phyloP scores from a whole-genome alignment of 495 filamentous ascomycete species.

The Podospora pseudocomata region DNA sequence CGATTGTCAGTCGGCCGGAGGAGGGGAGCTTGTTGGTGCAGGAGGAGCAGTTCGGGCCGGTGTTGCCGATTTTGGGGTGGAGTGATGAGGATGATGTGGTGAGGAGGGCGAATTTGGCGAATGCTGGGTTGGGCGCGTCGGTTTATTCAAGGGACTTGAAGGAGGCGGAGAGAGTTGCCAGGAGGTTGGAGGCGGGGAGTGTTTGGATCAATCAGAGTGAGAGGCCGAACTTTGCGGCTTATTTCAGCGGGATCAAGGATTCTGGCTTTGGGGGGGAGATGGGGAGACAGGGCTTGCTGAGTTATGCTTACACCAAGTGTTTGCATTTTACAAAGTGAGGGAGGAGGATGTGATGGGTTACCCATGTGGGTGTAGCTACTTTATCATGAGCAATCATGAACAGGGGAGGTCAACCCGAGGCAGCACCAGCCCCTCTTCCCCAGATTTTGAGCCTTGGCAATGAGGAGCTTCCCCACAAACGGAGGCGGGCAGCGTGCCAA shows the following conservation, averaged over 20 bases:
- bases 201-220: slow-evolving; percentile 59
- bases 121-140: slow-evolving; percentile 55
- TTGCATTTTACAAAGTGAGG: slow-evolving; percentile 18
- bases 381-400: no score
- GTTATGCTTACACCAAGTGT: slow-evolving; percentile 57
- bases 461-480: neutral
- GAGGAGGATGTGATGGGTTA: neutral
- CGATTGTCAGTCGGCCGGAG: slow-evolving; percentile 49
- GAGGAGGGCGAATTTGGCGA: slow-evolving; percentile 51
- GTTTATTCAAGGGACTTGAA: slow-evolving; percentile 54
- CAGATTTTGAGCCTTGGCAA: neutral
- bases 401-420: neutral
- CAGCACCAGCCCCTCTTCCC: neutral
- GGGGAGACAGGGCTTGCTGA: slow-evolving; percentile 54
- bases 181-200: slow-evolving; percentile 50
- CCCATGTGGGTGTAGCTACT: neutral
- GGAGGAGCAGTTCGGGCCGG: slow-evolving; percentile 55
- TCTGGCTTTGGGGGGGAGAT: slow-evolving; percentile 64
- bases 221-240: slow-evolving; percentile 48
- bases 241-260: slow-evolving; percentile 63
- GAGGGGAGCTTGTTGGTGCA: slow-evolving; percentile 41
- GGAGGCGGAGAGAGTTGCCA: slow-evolving; percentile 48
- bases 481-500: neutral
- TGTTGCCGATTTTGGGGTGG: slow-evolving; percentile 56
- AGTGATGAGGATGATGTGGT: slow-evolving; percentile 57